These are phyloP conservation scores for Ophiostoma himal-ulmi DNA, from an alignment of 2,329 filamentous ascomycete genomes.

Conservation along the genomic window DNA sequence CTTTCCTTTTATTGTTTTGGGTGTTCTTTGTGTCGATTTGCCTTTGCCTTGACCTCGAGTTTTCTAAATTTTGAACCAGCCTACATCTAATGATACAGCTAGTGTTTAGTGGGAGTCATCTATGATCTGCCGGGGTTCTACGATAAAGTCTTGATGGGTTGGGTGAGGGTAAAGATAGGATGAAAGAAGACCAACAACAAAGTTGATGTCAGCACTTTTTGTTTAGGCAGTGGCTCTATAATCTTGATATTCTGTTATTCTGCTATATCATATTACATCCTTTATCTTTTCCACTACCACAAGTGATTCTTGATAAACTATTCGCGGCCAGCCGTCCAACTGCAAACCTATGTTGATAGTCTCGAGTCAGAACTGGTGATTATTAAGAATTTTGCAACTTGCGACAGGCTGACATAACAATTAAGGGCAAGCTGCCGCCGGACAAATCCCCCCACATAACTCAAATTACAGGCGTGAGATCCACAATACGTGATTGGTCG, in stretches of 20 bases:
- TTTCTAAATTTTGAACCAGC: no score
- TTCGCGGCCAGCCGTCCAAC: not conserved
- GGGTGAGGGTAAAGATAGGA: slow-evolving; percentile 4
- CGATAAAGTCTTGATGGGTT: not conserved
- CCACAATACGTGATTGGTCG: not conserved
- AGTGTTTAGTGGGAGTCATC: not conserved
- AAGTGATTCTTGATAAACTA: not conserved
- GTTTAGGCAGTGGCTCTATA: not conserved
- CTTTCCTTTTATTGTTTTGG: not conserved
- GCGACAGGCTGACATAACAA: no score
- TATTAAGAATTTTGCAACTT: no score
- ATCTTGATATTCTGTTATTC: not conserved
- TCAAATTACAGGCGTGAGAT: not conserved
- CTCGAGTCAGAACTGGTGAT: not conserved
- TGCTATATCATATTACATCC: not conserved
- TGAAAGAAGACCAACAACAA: not conserved
- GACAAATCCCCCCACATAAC: not conserved
- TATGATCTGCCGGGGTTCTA: not conserved
- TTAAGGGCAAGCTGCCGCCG: no score
- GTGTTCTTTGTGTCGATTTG: not conserved
- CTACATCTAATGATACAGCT: not conserved
- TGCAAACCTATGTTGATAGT: not conserved
- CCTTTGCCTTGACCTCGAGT: not conserved
- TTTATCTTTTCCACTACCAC: not conserved
- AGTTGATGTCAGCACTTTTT: not conserved